Evolutionary conservation across 257 asterid species (phyloP), one percentile per base, ranked within the genome.

Genomic region (Solanum arcanum): DNA sequence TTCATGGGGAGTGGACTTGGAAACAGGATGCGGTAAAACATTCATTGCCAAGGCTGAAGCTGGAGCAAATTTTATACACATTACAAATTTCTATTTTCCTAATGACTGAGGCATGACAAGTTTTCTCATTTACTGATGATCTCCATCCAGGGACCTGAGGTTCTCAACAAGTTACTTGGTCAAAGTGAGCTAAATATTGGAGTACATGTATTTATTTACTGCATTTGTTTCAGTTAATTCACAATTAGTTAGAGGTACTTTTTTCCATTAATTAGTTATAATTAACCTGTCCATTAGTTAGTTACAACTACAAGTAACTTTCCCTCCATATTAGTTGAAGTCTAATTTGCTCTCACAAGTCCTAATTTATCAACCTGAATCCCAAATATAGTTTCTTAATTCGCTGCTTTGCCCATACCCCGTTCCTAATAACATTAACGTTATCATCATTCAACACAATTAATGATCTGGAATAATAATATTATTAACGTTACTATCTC

Each of bases 1-100:
- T 33, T 33, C 35, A 33, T 33, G 35, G 35, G 35, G 35, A 33
- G 35, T 33, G 35, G 35, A 33, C 35, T 33, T 33, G 35, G 35
- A 33, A 3, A 33, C 35, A 33, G 35, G 35, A 33, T 33, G 35
- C 35, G 35, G 35, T 33, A 33, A 33, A 33, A 33, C 35, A 33
- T 31, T 31, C 0, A 31, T 31, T 31, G 99, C 99, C 60, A 94
- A 94, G 93, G 99, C 99, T 84, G 98, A 94, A 92, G 96, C 97
- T 12, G 98, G 97, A 77, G 96, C 98, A 68, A 96, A 92, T 93
- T 96, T 96, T 91, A 96, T 96, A 87, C 97, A 95, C 88, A 90
- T 97, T 77, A 70, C 42, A 56, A 16, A 18, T 68, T 80, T 88
- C 87, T 78, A 47, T 33, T 73, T 90, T 42, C 27, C 80, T 14